Evolutionary conservation across 2,329 filamentous ascomycete genomes (phyloP).

Genomic region (Akanthomyces uredinophilus): DNA sequence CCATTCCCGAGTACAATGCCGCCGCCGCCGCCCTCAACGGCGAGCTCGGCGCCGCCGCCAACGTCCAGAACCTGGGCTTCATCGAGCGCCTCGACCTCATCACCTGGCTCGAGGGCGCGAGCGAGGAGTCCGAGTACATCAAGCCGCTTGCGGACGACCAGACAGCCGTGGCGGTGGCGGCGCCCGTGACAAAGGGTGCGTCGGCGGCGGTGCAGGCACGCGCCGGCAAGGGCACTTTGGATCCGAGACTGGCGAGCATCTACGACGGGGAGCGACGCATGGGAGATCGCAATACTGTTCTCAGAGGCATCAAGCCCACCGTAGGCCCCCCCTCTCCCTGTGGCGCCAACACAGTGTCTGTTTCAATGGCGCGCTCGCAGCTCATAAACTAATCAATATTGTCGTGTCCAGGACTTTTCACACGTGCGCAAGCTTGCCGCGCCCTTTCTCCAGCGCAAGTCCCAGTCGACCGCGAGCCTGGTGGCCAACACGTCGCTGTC

Average conservation of each 20-base stretch:
- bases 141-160: constrained; percentile 67
- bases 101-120: constrained; percentile 86
- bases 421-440: constrained; percentile 82
- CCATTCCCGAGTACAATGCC: constrained; percentile 86
- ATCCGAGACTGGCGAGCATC: constrained; percentile 79
- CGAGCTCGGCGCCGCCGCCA: constrained; percentile 52
- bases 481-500: constrained; percentile 42
- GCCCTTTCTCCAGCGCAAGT: constrained; percentile 64
- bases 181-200: constrained; percentile 31
- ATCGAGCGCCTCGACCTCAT: constrained; percentile 88
- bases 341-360: not conserved
- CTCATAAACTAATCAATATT: constrained; percentile 13
- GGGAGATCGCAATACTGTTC: constrained; percentile 84
- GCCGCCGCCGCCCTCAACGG: constrained; percentile 76
- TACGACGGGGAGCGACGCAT: constrained; percentile 88
- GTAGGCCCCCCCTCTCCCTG: constrained; percentile 50
- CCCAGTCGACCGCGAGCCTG: constrained; percentile 36
- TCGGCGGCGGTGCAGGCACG: constrained; percentile 42
- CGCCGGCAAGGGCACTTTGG: constrained; percentile 61
- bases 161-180: constrained; percentile 31
- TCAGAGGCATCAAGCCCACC: constrained; percentile 82
- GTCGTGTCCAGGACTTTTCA: constrained; percentile 73
- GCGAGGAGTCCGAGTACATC: constrained; percentile 89
- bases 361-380: not conserved
- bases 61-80: constrained; percentile 84